These are phyloP conservation scores for Citrus glauca DNA, from an alignment of 345 rosid genomes.

Conservation along the genomic window DNA sequence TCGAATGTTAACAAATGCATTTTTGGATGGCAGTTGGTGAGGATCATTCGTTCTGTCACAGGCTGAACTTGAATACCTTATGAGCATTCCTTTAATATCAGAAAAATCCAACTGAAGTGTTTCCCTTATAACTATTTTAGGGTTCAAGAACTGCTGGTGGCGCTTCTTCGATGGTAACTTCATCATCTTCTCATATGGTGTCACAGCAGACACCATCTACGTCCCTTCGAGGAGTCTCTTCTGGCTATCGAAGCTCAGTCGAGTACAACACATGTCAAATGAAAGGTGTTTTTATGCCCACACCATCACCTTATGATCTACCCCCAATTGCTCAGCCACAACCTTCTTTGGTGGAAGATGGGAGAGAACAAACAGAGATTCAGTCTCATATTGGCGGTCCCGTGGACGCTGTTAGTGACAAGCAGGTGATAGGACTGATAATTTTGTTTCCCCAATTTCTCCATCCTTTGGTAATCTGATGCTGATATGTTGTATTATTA, in stretches of 20 bases:
- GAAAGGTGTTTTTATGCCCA: conserved; percentile 79
- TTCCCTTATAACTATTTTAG: conserved; percentile 35
- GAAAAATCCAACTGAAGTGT: not conserved
- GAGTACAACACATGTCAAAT: conserved; percentile 66
- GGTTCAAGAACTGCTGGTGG: conserved; percentile 71
- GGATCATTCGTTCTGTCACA: not conserved
- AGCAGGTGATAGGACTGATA: conserved; percentile 53
- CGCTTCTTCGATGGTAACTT: conserved; percentile 41
- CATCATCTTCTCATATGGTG: conserved; percentile 63
- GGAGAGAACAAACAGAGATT: conserved; percentile 46
- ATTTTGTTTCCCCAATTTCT: not conserved
- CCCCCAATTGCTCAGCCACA: conserved; percentile 42
- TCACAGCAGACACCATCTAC: conserved; percentile 62
- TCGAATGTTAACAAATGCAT: not conserved
- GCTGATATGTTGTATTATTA: conserved; percentile 6
- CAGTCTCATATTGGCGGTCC: conserved; percentile 48
- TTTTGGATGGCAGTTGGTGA: not conserved
- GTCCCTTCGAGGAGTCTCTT: conserved; percentile 54
- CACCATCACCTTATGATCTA: conserved; percentile 59
- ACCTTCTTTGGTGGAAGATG: conserved; percentile 51
- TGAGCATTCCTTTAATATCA: not conserved
- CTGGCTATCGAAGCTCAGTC: conserved; percentile 52
- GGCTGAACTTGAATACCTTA: not conserved
- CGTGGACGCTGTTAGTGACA: conserved; percentile 42
- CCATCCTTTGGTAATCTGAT: conserved; percentile 7